phyloP scores from a whole-genome alignment of 2,329 filamentous ascomycete species.

The Shiraia bambusicola region DNA sequence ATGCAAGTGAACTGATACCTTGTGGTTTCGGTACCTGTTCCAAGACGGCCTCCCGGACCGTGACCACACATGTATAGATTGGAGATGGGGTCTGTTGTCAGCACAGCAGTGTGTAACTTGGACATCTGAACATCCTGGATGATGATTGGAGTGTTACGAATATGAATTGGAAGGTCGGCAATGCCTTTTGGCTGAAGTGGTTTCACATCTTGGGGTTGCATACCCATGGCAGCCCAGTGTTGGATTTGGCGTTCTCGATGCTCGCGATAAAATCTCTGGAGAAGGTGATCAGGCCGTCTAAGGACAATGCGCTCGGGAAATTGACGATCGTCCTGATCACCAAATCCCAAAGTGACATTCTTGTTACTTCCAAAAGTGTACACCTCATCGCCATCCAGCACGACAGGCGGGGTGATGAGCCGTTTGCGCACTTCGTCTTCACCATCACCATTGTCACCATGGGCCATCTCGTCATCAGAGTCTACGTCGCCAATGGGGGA shows the following conservation, averaged over 20 bases:
- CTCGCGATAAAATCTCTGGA: constrained; percentile 72
- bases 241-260: constrained; percentile 55
- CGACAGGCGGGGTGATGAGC: constrained; percentile 30
- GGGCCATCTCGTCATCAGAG: constrained; percentile 53
- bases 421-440: constrained; percentile 32
- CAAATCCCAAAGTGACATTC: constrained; percentile 87
- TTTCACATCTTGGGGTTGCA: constrained; percentile 22
- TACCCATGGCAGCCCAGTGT: constrained; percentile 43
- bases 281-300: constrained; percentile 73
- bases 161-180: constrained; percentile 68
- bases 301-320: constrained; percentile 83
- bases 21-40: constrained; percentile 85
- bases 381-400: constrained; percentile 73
- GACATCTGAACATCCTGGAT: constrained; percentile 84
- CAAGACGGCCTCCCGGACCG: constrained; percentile 84
- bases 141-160: constrained; percentile 69
- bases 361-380: constrained; percentile 97
- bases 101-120: constrained; percentile 85
- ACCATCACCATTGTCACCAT: constrained; percentile 48
- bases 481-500: constrained; percentile 49
- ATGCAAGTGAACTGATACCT: constrained; percentile 84
- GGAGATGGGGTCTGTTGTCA: constrained; percentile 83
- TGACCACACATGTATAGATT: constrained; percentile 94
- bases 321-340: constrained; percentile 93
- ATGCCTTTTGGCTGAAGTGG: constrained; percentile 39